Evolutionary conservation across 2,329 filamentous ascomycete genomes (phyloP).

Genomic region (Golovinomyces cichoracearum): DNA sequence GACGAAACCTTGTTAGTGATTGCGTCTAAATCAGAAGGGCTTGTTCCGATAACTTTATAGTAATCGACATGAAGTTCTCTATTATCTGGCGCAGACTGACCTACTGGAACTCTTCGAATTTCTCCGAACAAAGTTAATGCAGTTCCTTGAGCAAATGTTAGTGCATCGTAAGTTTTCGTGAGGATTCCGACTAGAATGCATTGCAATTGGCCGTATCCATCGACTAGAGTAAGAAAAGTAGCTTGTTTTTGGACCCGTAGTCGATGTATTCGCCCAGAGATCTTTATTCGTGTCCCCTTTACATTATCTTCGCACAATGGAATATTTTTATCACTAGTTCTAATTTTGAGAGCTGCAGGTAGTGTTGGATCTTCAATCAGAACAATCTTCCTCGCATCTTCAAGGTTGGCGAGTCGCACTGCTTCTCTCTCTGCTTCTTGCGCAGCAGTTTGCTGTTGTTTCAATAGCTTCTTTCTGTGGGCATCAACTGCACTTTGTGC

Average conservation of each 20-base stretch:
- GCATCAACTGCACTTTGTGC: slow-evolving; percentile 46
- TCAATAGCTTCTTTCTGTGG: slow-evolving; percentile 62
- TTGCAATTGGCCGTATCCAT: slow-evolving; percentile 67
- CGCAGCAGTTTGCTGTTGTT: slow-evolving; percentile 46
- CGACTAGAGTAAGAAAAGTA: slow-evolving; percentile 63
- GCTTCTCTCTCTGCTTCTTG: slow-evolving; percentile 48
- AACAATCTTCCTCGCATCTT: slow-evolving; percentile 58
- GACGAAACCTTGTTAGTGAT: slow-evolving; percentile 46
- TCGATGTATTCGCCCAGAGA: slow-evolving; percentile 62
- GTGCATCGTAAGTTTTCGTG: slow-evolving; percentile 47
- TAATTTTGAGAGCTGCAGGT: slow-evolving; percentile 49
- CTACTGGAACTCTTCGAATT: slow-evolving; percentile 38
- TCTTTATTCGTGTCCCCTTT: slow-evolving; percentile 49
- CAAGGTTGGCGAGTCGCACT: slow-evolving; percentile 40
- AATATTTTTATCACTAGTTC: slow-evolving; percentile 43
- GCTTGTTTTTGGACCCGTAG: slow-evolving; percentile 59
- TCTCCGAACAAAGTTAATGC: slow-evolving; percentile 43
- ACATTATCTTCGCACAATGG: slow-evolving; percentile 29
- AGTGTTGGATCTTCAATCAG: slow-evolving; percentile 44
- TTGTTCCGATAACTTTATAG: slow-evolving; percentile 41
- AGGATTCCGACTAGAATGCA: slow-evolving; percentile 56
- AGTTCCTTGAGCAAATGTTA: slow-evolving; percentile 44
- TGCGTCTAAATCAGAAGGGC: slow-evolving; percentile 45
- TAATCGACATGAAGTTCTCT: slow-evolving; percentile 49
- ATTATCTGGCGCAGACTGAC: slow-evolving; percentile 40